Evolutionary conservation across 768 basidiomycete species (phyloP).

Genomic region (Pilatotrama ljubarskyi): DNA sequence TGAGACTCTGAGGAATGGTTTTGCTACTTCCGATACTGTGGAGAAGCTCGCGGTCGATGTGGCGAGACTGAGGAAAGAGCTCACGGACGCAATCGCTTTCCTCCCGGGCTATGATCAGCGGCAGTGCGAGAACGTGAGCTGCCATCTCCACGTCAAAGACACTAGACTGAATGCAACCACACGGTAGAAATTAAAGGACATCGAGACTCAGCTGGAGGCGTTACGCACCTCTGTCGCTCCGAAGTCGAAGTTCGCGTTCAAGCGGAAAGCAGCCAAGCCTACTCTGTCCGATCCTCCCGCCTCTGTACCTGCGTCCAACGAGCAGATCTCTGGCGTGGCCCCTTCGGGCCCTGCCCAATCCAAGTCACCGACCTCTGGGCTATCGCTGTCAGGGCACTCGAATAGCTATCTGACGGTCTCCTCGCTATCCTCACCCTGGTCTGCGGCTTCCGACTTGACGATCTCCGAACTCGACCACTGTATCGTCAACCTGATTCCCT

Average conservation of each 20-base stretch:
- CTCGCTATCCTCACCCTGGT: slow-evolving; percentile 38
- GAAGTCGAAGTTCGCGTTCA: slow-evolving; percentile 72
- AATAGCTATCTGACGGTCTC: slow-evolving; percentile 47
- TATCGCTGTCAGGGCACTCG: slow-evolving; percentile 50
- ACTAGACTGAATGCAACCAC: background rate
- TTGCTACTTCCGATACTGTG: slow-evolving; percentile 32
- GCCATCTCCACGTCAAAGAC: background rate
- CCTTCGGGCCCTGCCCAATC: background rate
- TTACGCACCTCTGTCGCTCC: slow-evolving; percentile 46
- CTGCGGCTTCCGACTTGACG: slow-evolving; percentile 51
- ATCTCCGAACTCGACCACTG: slow-evolving; percentile 69
- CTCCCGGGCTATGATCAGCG: slow-evolving; percentile 76
- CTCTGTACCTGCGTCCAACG: background rate
- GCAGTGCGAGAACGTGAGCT: slow-evolving; percentile 64
- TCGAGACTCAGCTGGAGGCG: slow-evolving; percentile 57
- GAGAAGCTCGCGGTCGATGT: slow-evolving; percentile 50
- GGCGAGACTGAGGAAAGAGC: slow-evolving; percentile 58
- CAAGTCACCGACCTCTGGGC: slow-evolving; percentile 2
- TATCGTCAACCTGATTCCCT: slow-evolving; percentile 63
- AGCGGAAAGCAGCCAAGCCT: slow-evolving; percentile 40
- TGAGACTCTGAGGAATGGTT: slow-evolving; percentile 37
- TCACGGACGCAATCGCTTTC: slow-evolving; percentile 63
- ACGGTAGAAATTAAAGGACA: slow-evolving; percentile 60
- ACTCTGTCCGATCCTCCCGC: background rate
- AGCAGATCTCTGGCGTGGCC: background rate